Conservation (phyloP, 129 eudicot species). For the Tagetes patula region DNA sequence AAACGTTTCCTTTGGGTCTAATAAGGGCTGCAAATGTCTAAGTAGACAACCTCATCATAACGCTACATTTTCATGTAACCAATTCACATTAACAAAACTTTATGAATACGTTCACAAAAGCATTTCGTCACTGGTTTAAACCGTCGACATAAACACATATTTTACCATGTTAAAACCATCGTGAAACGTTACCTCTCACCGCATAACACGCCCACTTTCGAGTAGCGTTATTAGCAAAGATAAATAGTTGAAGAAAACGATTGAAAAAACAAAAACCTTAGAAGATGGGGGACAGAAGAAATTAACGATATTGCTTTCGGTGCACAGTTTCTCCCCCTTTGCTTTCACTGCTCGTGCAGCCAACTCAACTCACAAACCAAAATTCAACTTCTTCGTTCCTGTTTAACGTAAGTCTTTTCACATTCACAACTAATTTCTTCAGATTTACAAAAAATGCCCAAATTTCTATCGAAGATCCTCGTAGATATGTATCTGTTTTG, state of each 20-base stretch:
- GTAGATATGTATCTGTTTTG: neutral
- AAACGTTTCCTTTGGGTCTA: too few species aligned
- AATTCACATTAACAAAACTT: too few species aligned
- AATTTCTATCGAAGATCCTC: constrained; percentile 15
- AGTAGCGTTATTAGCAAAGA: neutral
- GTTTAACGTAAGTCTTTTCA: constrained; percentile 28
- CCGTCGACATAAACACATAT: too few species aligned
- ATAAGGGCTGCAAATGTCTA: too few species aligned
- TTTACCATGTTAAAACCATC: too few species aligned
- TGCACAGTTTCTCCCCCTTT: constrained; percentile 29
- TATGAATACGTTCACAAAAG: too few species aligned
- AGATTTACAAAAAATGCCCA: constrained; percentile 23
- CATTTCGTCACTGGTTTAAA: too few species aligned
- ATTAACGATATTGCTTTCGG: constrained; percentile 28
- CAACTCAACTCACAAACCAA: constrained; percentile 3
- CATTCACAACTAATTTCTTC: neutral
- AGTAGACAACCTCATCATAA: too few species aligned
- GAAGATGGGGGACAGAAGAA: constrained; percentile 22
- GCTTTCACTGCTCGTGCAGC: constrained; percentile 23
- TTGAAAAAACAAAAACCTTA: constrained; percentile 10
- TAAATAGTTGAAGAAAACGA: neutral
- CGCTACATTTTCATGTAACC: too few species aligned
- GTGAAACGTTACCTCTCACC: too few species aligned
- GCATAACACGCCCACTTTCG: too few species aligned
- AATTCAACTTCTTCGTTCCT: constrained; percentile 21